These are phyloP conservation scores for Lentinus tigrinus DNA, from an alignment of 768 basidiomycete species.

Conservation along the genomic window DNA sequence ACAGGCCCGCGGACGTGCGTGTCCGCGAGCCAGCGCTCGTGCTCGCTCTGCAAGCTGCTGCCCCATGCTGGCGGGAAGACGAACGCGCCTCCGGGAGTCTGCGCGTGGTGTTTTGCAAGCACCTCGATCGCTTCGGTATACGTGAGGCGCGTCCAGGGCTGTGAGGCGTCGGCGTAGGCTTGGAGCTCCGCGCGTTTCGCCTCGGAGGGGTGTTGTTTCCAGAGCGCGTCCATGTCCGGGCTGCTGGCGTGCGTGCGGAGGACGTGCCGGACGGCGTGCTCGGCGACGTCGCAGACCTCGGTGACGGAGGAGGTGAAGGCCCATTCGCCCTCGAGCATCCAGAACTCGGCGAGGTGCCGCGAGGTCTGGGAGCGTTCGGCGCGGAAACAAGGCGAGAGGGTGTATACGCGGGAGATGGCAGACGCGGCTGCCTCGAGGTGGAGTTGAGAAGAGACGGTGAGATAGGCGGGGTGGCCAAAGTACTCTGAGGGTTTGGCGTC, in stretches of 20 bases:
- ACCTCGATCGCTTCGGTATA: constrained; percentile 75
- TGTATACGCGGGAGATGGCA: constrained; percentile 82
- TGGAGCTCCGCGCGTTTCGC: constrained; percentile 34
- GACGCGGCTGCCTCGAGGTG: constrained; percentile 88
- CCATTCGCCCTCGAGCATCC: constrained; percentile 99
- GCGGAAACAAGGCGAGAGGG: constrained; percentile 90
- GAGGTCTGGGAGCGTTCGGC: constrained; percentile 87
- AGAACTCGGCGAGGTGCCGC: constrained; percentile 96
- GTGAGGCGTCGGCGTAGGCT: constrained; percentile 22
- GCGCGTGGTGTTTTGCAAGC: constrained; percentile 40
- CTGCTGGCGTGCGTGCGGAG: constrained; percentile 26
- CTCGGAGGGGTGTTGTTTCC: constrained; percentile 31
- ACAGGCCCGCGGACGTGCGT: constrained; percentile 67
- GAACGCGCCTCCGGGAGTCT: constrained; percentile 42
- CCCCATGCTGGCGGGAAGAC: constrained; percentile 66
- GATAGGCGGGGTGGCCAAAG: constrained; percentile 73
- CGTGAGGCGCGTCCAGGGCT: constrained; percentile 66
- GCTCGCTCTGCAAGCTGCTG: constrained; percentile 75
- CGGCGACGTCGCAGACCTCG: constrained; percentile 55
- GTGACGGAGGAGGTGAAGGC: constrained; percentile 51
- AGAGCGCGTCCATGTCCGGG: constrained; percentile 36
- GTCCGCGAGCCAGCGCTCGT: constrained; percentile 89
- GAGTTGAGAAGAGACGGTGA: constrained; percentile 95
- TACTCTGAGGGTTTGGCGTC: constrained; percentile 47
- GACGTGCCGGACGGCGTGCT: constrained; percentile 49